Evolutionary conservation across 1,284 basidiomycete species (phyloP).

Genomic region (Apiotrichum domesticum): DNA sequence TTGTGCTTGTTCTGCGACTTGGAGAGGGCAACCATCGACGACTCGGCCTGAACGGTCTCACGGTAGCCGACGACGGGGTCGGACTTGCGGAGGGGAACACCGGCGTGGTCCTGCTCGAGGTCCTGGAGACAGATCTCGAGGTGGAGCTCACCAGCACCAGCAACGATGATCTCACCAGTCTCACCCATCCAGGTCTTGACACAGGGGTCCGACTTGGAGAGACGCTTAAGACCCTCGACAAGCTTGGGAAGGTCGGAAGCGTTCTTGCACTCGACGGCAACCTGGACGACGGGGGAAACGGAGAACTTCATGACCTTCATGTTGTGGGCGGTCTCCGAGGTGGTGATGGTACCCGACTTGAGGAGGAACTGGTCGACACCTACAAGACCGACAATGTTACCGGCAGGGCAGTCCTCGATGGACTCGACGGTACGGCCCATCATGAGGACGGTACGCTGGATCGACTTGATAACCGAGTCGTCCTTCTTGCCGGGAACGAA

Average conservation of each 20-base stretch:
- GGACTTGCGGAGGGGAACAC: conserved; percentile 97
- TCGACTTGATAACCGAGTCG: conserved; percentile 95
- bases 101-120: conserved; percentile 98
- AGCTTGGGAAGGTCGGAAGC: conserved; percentile 98
- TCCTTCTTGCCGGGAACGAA: conserved; percentile 99
- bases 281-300: conserved; percentile 98
- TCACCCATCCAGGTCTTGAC: conserved; percentile 93
- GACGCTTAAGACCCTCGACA: conserved; percentile 99
- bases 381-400: conserved; percentile 98
- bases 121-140: conserved; percentile 99
- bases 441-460: conserved; percentile 99
- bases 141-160: conserved; percentile 98
- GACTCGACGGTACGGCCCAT: conserved; percentile 99
- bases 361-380: conserved; percentile 99
- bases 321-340: conserved; percentile 98
- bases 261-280: conserved; percentile 99
- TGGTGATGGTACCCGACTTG: conserved; percentile 97
- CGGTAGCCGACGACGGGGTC: conserved; percentile 98
- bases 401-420: conserved; percentile 97
- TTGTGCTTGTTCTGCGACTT: conserved; percentile 99
- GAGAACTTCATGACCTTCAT: conserved; percentile 99
- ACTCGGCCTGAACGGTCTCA: conserved; percentile 96
- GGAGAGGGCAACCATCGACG: conserved; percentile 90
- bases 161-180: conserved; percentile 96
- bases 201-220: conserved; percentile 99